Evolutionary conservation across 345 rosid genomes (phyloP).

Genomic region (Conringia planisiliqua): DNA sequence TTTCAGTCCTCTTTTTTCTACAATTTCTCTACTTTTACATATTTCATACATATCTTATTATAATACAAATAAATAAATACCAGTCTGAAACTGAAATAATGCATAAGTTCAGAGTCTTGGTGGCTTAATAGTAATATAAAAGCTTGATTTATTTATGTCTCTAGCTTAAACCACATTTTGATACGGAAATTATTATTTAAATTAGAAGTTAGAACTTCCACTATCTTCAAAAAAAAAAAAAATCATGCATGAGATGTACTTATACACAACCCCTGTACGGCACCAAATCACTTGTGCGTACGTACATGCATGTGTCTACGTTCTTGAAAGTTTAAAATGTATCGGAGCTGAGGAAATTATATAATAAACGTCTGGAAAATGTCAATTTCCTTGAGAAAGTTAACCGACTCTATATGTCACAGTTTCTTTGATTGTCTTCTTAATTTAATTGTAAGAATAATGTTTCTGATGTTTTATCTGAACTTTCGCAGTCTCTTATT

Average conservation of each 20-base stretch:
- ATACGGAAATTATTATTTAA: too few relatives aligned
- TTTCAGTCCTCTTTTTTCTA: background rate
- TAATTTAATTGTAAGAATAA: background rate
- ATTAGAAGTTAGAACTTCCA: too few relatives aligned
- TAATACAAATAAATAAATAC: background rate
- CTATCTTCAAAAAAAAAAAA: too few relatives aligned
- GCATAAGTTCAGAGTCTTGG: too few relatives aligned
- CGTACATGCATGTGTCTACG: background rate
- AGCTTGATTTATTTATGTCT: too few relatives aligned
- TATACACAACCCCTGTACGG: background rate
- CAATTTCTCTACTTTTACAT: background rate
- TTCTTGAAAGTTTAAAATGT: background rate
- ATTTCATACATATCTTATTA: background rate
- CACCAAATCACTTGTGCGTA: background rate
- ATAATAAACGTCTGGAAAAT: background rate
- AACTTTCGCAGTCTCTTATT: background rate
- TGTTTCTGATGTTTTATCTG: background rate
- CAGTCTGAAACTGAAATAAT: background rate
- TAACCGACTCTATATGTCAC: background rate
- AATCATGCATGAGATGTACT: background rate
- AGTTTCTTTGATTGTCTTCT: background rate
- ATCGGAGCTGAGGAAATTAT: background rate
- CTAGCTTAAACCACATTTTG: too few relatives aligned
- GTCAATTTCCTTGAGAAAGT: background rate
- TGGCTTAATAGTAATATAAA: too few relatives aligned